Percentiles rank a stretch among this genome's conserved stretches.
Conservation (phyloP, 2,329 filamentous ascomycete genomes). For the Aspergillus nomiae region DNA sequence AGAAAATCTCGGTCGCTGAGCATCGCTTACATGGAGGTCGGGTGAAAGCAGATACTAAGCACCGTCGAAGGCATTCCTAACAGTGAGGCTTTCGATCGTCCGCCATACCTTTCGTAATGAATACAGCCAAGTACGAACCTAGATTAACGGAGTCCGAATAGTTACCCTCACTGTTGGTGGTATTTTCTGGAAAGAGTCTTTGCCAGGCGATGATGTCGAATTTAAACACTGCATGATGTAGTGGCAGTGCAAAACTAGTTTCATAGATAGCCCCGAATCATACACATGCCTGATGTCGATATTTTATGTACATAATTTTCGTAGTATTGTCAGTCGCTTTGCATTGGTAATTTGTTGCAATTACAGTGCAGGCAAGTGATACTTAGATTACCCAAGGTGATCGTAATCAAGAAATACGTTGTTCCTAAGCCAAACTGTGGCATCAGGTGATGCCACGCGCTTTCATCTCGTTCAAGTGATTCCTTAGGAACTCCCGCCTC, state of each 20-base stretch:
- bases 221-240: neutral
- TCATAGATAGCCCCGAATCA: neutral
- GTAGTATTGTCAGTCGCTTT: neutral
- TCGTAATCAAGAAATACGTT: too few relatives aligned
- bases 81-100: slow-evolving; percentile 33
- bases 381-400: too few relatives aligned
- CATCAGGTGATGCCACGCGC: neutral
- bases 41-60: slow-evolving; percentile 44
- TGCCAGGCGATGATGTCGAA: neutral
- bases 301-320: neutral
- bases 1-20: slow-evolving; percentile 33
- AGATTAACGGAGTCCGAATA: neutral
- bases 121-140: neutral
- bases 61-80: slow-evolving; percentile 48
- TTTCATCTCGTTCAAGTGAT: neutral
- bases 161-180: neutral
- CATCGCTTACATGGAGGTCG: slow-evolving; percentile 43
- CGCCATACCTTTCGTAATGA: neutral
- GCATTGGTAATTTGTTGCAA: neutral
- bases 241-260: neutral
- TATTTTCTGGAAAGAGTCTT: neutral
- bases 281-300: neutral
- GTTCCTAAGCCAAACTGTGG: neutral
- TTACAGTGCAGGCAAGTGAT: neutral
- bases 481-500: too few relatives aligned